Evolutionary conservation across 169 alveolate genomes (phyloP).

Genomic region (Plasmodium gonderi): DNA sequence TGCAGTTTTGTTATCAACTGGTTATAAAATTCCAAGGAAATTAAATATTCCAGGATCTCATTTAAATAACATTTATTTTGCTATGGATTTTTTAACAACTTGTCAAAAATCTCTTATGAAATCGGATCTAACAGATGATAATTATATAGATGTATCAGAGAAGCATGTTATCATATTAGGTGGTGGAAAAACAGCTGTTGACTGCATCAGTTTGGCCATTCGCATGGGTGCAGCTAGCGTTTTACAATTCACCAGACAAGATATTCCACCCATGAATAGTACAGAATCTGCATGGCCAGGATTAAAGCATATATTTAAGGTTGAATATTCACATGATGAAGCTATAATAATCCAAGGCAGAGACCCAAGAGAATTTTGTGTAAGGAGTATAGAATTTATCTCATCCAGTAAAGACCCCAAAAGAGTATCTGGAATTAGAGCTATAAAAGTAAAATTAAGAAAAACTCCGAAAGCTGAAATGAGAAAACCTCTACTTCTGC

Average conservation of each 20-base stretch:
- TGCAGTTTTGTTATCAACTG: constrained; percentile 81
- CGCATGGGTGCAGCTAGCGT: constrained; percentile 83
- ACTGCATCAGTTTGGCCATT: constrained; percentile 82
- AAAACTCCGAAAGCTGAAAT: not conserved
- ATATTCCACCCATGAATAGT: constrained; percentile 44
- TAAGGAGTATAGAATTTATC: constrained; percentile 77
- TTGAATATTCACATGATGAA: constrained; percentile 82
- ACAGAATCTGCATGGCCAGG: constrained; percentile 75
- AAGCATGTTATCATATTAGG: constrained; percentile 82
- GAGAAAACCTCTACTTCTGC: not conserved
- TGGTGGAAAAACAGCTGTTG: constrained; percentile 87
- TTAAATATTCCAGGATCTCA: constrained; percentile 75
- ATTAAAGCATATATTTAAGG: constrained; percentile 62
- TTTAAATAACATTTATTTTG: constrained; percentile 73
- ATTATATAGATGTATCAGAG: constrained; percentile 77
- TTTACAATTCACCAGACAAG: constrained; percentile 81
- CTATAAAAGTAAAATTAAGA: constrained; percentile 72
- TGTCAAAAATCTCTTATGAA: constrained; percentile 76
- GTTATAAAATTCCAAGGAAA: constrained; percentile 72
- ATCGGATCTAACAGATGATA: constrained; percentile 68
- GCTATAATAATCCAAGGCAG: constrained; percentile 79
- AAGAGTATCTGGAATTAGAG: constrained; percentile 77
- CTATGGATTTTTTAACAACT: constrained; percentile 79
- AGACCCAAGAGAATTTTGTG: constrained; percentile 80
- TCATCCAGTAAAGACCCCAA: constrained; percentile 77